Conservation (phyloP, 2,329 filamentous ascomycete genomes). For the Cylindrodendrum hubeiense region DNA sequence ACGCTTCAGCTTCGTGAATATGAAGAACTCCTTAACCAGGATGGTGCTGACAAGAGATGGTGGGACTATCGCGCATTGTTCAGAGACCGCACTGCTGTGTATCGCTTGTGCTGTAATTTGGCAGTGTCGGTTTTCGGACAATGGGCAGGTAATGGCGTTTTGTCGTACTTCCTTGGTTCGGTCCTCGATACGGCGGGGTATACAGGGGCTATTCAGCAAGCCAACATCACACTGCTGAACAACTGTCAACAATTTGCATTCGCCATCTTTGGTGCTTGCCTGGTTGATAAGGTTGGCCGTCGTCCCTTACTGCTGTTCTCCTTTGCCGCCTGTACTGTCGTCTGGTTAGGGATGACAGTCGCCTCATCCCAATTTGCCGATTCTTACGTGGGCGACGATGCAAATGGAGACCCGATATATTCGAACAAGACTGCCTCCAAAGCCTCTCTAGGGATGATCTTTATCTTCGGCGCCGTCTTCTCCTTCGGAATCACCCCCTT, state of each 20-base stretch:
- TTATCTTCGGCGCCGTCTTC: conserved; percentile 66
- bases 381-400: conserved; percentile 46
- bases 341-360: conserved; percentile 65
- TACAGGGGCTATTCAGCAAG: conserved; percentile 50
- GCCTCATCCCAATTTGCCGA: conserved; percentile 53
- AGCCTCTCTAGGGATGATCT: conserved; percentile 64
- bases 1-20: conserved; percentile 59
- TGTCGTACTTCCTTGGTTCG: conserved; percentile 64
- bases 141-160: conserved; percentile 57
- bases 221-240: conserved; percentile 65
- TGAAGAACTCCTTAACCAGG: conserved; percentile 55
- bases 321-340: conserved; percentile 59
- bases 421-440: conserved; percentile 55
- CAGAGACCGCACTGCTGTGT: conserved; percentile 52
- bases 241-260: conserved; percentile 62
- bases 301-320: conserved; percentile 65
- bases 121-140: conserved; percentile 59
- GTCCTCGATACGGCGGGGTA: conserved; percentile 65
- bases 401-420: conserved; percentile 42
- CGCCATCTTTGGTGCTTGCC: conserved; percentile 61
- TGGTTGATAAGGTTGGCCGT: conserved; percentile 64
- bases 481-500: conserved; percentile 55
- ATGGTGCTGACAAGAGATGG: conserved; percentile 60
- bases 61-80: conserved; percentile 62
- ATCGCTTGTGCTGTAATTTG: conserved; percentile 54